Evolutionary conservation across 257 asterid genomes (phyloP), one percentile per base, ranked within the genome.

Genomic region (Nicotiana tomentosiformis): DNA sequence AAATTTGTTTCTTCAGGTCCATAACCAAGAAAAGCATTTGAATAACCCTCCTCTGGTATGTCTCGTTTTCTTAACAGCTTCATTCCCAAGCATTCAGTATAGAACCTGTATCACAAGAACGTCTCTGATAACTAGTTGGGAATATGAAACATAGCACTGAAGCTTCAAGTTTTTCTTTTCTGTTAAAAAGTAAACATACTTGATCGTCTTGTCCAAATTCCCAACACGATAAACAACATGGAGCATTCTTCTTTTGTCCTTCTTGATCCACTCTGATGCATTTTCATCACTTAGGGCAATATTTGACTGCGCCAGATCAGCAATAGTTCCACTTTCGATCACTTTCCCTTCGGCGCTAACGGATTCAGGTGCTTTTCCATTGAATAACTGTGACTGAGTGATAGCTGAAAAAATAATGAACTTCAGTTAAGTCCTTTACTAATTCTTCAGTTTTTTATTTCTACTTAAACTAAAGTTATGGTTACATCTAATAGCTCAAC

Each of bases 171-270:
- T 43, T 15, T 72, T 57, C 30, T 66, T 51, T 35, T 20, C 32
- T 4, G 18, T 32, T 32, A 49, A 37, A 82, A 43, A 8, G 68
- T 12, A 49, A 43, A 67, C 87, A 35, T 85, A 86, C 91, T 83
- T 87, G 55, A 90, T 87, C 17, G 93, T 86, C 86, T 76, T 89
- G 70, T 87, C 90, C 81, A 90, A 85, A 85, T 86, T 78, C 53
- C 93, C 92, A 85, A 90, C 91, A 70, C 89, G 84, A 81, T 79
- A 89, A 67, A 90, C 92, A 56, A 77, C 90, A 78, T 90, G 93
- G 3, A 90, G 87, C 91, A 90, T 77, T 82, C 92, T 86, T 85
- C 93, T 86, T 18, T 86, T 84, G 85, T 89, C 93, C 17, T 69
- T 87, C 32, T 86, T 77, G 33, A 85, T 74, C 93, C 93, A 89